Evolutionary conservation across 805 yeast genomes (phyloP).

Genomic region (Saturnispora galanensis): DNA sequence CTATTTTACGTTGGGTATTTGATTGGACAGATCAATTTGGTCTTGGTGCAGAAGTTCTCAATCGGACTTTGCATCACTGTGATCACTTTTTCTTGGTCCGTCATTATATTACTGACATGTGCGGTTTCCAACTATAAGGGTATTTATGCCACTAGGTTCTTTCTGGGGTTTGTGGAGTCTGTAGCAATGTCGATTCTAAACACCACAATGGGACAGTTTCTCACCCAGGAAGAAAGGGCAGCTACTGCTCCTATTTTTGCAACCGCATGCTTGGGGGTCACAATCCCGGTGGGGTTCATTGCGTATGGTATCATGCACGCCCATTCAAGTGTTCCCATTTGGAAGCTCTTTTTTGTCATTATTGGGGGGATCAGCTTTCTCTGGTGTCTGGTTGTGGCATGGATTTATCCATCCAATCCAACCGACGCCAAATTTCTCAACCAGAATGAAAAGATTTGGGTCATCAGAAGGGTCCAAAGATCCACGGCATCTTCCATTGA

Average conservation of each 20-base stretch:
- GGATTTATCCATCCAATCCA: constrained; percentile 49
- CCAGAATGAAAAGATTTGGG: constrained; percentile 41
- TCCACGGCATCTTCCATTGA: constrained; percentile 33
- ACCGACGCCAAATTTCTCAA: constrained; percentile 39
- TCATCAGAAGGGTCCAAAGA: constrained; percentile 33
- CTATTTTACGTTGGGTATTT: constrained; percentile 44
- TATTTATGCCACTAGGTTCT: constrained; percentile 37
- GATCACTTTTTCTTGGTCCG: constrained; percentile 35
- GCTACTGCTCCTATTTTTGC: constrained; percentile 46
- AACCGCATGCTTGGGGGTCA: constrained; percentile 37
- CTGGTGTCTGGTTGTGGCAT: constrained; percentile 26
- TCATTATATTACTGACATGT: constrained; percentile 37
- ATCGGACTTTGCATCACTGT: constrained; percentile 30
- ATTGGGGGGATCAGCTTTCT: constrained; percentile 46
- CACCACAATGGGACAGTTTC: constrained; percentile 40
- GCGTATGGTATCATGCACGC: constrained; percentile 31
- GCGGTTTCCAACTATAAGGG: constrained; percentile 37
- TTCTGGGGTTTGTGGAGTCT: constrained; percentile 42
- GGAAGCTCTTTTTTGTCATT: constrained; percentile 49
- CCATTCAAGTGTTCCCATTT: constrained; percentile 22
- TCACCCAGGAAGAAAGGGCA: constrained; percentile 35
- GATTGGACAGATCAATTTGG: constrained; percentile 36
- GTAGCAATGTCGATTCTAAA: constrained; percentile 36
- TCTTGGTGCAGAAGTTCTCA: constrained; percentile 35
- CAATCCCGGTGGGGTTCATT: constrained; percentile 30